Evolutionary conservation across 495 filamentous ascomycete genomes (phyloP), one percentile per base, ranked within the genome.

Genomic region (Talaromyces thailandensis): DNA sequence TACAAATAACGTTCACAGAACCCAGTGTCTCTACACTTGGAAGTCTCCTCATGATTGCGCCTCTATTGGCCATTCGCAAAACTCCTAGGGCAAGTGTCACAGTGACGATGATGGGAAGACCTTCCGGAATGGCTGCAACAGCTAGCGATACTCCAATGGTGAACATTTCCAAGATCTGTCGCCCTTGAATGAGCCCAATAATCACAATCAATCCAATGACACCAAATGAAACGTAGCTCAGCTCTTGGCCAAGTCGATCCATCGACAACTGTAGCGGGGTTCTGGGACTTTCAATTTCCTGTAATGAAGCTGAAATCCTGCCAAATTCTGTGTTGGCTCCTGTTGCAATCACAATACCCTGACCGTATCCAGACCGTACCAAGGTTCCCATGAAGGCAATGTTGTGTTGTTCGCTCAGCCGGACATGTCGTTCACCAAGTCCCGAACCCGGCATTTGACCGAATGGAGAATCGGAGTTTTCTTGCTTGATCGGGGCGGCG

Each of bases 351-450:
- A 99, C 94, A 61, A 99, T 86, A 35, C 94, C 94, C 70, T 95
- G 92, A 0, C 94, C 94, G 66, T 99, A 87, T n/a, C 94, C 94
- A 8, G 91, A 95, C 53, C 92, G 91, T 6, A 99, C 95, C 61
- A 99, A 75, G 6, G 94, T 99, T 4, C 94, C 94, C 95, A 98
- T 98, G 71, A 96, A 98, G 6, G 93, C 94, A 70, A 99, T 93
- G 67, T 96, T 96, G 58, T 82, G 78, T 70, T 86, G 79, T 70
- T 91, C 78, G 72, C 83, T 82, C 64, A 91, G 74, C 16, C 82
- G 75, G 50, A 89, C 80, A 68, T 88, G 86, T 28, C 82, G 80
- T 35, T 86, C 86, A 35, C 86, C 84, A 28, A 85, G 81, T 6
- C 84, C 86, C 52, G 76, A 80, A 12, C 84, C 85, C 2, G 83